Conservation (phyloP, 139 green algal species). For the Tetraselmis chui region DNA sequence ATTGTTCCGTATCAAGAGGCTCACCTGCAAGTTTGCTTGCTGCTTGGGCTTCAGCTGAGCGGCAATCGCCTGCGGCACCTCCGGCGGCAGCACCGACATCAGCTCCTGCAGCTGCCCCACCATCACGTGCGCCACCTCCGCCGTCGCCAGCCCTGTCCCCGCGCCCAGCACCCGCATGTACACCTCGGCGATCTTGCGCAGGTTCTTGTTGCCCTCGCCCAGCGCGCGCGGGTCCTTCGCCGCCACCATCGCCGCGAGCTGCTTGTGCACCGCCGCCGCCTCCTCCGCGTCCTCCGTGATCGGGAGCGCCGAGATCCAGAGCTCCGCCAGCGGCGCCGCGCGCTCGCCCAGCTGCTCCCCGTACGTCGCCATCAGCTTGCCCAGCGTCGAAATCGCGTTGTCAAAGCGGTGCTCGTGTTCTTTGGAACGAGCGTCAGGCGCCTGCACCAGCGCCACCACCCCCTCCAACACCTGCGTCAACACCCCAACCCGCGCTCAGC, state of each 20-base stretch:
- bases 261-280: constrained; percentile 64
- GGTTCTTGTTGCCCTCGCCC: constrained; percentile 44
- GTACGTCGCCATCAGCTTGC: constrained; percentile 50
- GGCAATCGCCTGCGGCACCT: constrained; percentile 29
- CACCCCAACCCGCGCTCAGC: too few relatives aligned
- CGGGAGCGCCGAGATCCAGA: constrained; percentile 55
- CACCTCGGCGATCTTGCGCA: constrained; percentile 42
- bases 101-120: constrained; percentile 41
- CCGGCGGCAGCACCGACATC: constrained; percentile 22
- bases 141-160: constrained; percentile 36
- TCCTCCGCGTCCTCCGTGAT: constrained; percentile 62
- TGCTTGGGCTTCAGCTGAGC: constrained; percentile 40
- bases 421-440: constrained; percentile 35
- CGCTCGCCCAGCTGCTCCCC: constrained; percentile 19
- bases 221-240: constrained; percentile 32
- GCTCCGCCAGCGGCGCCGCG: constrained; percentile 16
- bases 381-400: constrained; percentile 69
- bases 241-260: constrained; percentile 66
- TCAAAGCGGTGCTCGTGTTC: constrained; percentile 72
- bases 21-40: constrained; percentile 26
- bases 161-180: constrained; percentile 33
- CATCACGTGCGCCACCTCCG: constrained; percentile 25
- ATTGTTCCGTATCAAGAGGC: too few relatives aligned
- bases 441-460: constrained; percentile 24
- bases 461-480: constrained; percentile 5